phyloP scores from a whole-genome alignment of 345 rosid species.

The Hirschfeldia incana region DNA sequence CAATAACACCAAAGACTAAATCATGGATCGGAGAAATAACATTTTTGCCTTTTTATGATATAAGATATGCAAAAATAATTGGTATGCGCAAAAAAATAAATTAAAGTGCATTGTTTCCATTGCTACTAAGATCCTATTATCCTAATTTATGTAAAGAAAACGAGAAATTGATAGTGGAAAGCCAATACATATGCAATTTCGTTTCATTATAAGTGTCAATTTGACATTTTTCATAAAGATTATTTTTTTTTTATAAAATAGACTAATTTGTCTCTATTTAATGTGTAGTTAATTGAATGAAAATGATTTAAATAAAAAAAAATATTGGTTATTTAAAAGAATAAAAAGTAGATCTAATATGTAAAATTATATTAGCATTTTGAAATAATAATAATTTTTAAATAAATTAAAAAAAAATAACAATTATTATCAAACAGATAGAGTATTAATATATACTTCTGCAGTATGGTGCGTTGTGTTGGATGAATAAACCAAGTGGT shows the following conservation, averaged over 20 bases:
- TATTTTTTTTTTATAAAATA: no score
- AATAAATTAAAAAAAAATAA: no score
- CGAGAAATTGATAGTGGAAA: conserved; percentile 12
- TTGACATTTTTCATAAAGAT: no score
- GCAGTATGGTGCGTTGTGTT: neutral
- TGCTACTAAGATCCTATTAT: neutral
- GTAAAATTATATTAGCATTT: no score
- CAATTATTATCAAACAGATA: no score
- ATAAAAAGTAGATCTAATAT: no score
- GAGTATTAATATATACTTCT: neutral
- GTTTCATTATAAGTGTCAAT: no score
- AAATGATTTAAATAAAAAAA: no score
- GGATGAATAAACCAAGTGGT: neutral
- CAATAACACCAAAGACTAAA: conserved; percentile 10
- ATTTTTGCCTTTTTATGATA: neutral
- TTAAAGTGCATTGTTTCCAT: conserved; percentile 1
- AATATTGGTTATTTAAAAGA: no score
- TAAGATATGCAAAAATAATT: neutral
- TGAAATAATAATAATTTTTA: no score
- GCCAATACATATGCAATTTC: neutral
- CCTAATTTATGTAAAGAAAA: neutral
- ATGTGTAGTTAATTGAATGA: no score
- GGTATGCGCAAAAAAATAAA: neutral
- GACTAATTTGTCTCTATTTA: no score
- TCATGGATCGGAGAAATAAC: conserved; percentile 7